Percentiles rank a stretch among this genome's conserved stretches.
These are phyloP conservation scores for Eustoma russellianum DNA, from an alignment of 257 asterid genomes.

Conservation along the genomic window DNA sequence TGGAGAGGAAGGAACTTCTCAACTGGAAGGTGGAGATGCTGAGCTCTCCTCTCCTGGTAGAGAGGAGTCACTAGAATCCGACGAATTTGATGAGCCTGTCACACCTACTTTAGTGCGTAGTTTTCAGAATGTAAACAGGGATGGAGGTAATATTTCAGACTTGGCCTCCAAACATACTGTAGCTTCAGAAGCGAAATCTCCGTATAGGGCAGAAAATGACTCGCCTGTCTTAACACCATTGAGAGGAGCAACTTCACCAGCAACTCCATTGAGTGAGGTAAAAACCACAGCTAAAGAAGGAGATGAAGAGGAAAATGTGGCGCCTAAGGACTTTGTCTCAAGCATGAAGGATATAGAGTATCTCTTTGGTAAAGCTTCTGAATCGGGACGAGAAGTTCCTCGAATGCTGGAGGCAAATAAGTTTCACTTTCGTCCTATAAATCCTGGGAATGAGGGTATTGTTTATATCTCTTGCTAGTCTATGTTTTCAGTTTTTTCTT, in stretches of 20 bases:
- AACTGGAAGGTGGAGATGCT: slow-evolving; percentile 35
- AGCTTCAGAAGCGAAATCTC: slow-evolving; percentile 32
- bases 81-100: slow-evolving; percentile 85
- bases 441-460: slow-evolving; percentile 59
- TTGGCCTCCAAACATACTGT: slow-evolving; percentile 17
- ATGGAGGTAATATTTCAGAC: slow-evolving; percentile 21
- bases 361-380: slow-evolving; percentile 79
- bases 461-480: slow-evolving; percentile 1
- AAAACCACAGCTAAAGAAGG: slow-evolving; percentile 44
- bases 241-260: slow-evolving; percentile 44
- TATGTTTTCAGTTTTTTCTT: too few species aligned
- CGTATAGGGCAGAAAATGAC: slow-evolving; percentile 34
- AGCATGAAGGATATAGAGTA: slow-evolving; percentile 79
- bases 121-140: slow-evolving; percentile 62
- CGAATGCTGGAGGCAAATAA: slow-evolving; percentile 98
- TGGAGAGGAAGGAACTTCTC: slow-evolving; percentile 35
- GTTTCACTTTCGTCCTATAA: slow-evolving; percentile 82
- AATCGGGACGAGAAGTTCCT: slow-evolving; percentile 93
- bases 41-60: slow-evolving; percentile 34
- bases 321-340: slow-evolving; percentile 60
- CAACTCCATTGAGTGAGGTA: slow-evolving; percentile 34
- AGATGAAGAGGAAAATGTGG: slow-evolving; percentile 47
- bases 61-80: slow-evolving; percentile 67
- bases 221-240: slow-evolving; percentile 77
- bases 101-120: slow-evolving; percentile 67